These are phyloP conservation scores for Cardiospermum halicacabum DNA, from an alignment of 345 rosid genomes.

Conservation along the genomic window DNA sequence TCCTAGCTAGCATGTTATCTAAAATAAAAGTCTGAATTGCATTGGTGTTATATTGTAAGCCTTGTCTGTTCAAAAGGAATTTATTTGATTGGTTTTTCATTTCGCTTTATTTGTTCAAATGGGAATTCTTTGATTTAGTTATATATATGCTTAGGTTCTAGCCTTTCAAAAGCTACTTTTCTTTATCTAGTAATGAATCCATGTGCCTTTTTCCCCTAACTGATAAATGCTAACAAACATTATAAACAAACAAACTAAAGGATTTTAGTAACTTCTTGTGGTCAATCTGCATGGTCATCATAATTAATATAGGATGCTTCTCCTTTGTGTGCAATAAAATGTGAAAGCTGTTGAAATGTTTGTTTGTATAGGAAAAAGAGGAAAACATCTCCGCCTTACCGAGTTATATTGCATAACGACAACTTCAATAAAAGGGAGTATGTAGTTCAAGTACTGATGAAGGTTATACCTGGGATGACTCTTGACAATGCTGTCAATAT, in stretches of 20 bases:
- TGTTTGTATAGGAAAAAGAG: constrained; percentile 56
- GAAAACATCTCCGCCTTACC: constrained; percentile 81
- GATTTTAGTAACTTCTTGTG: neutral
- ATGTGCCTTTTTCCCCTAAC: neutral
- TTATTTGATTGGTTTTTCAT: neutral
- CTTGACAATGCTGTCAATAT: constrained; percentile 89
- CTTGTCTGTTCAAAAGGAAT: neutral
- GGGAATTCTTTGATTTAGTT: neutral
- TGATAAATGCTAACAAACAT: no score
- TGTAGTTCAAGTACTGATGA: constrained; percentile 93
- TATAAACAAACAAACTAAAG: neutral
- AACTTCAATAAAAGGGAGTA: constrained; percentile 87
- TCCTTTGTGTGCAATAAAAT: neutral
- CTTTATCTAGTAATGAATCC: neutral
- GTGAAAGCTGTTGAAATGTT: neutral
- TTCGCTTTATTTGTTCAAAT: neutral
- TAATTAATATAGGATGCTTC: neutral
- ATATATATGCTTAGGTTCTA: neutral
- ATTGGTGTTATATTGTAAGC: neutral
- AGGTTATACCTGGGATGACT: constrained; percentile 92
- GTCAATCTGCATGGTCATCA: neutral
- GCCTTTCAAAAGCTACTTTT: neutral
- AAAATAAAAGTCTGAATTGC: neutral
- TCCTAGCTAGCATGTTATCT: neutral
- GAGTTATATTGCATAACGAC: constrained; percentile 85